Conservation (phyloP, 352 stramenopile species). For the Phytophthora sp. region DNA sequence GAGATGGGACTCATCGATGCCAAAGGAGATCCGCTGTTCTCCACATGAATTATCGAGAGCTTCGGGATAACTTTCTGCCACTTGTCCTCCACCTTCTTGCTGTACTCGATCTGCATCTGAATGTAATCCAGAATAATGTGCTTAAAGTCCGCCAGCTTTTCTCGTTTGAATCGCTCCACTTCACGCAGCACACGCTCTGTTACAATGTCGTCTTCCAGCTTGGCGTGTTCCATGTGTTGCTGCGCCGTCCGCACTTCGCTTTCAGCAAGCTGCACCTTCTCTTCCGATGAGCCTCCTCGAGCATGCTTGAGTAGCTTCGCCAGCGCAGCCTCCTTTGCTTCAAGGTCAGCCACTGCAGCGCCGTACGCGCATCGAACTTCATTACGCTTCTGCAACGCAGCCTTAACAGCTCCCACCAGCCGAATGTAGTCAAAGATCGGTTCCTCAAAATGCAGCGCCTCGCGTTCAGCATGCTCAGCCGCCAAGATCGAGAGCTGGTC, state of each 20-base stretch:
- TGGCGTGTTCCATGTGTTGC: slow-evolving; percentile 86
- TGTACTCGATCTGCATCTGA: slow-evolving; percentile 97
- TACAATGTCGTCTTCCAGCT: slow-evolving; percentile 94
- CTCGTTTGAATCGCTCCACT: slow-evolving; percentile 96
- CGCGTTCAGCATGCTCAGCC: slow-evolving; percentile 92
- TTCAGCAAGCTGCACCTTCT: slow-evolving; percentile 91
- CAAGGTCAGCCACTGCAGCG: slow-evolving; percentile 86
- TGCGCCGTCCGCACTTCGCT: slow-evolving; percentile 81
- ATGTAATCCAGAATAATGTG: slow-evolving; percentile 97
- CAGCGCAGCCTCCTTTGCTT: slow-evolving; percentile 74
- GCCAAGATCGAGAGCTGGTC: slow-evolving; percentile 92
- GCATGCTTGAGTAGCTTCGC: slow-evolving; percentile 68
- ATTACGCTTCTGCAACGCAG: slow-evolving; percentile 92
- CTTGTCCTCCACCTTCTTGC: slow-evolving; percentile 90
- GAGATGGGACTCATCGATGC: slow-evolving; percentile 48
- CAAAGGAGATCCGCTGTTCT: slow-evolving; percentile 40
- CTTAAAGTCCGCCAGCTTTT: slow-evolving; percentile 96
- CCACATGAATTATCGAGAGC: slow-evolving; percentile 75
- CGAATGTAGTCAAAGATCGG: slow-evolving; percentile 97
- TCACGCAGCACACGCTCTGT: slow-evolving; percentile 95
- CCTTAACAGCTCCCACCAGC: slow-evolving; percentile 95
- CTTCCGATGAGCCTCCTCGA: slow-evolving; percentile 55
- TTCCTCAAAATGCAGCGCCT: slow-evolving; percentile 94
- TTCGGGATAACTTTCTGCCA: slow-evolving; percentile 83
- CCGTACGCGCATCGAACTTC: slow-evolving; percentile 92